Base-by-base conservation (phyloP, 2,329 filamentous ascomycete genomes). In the Sporothrix humicola region DNA sequence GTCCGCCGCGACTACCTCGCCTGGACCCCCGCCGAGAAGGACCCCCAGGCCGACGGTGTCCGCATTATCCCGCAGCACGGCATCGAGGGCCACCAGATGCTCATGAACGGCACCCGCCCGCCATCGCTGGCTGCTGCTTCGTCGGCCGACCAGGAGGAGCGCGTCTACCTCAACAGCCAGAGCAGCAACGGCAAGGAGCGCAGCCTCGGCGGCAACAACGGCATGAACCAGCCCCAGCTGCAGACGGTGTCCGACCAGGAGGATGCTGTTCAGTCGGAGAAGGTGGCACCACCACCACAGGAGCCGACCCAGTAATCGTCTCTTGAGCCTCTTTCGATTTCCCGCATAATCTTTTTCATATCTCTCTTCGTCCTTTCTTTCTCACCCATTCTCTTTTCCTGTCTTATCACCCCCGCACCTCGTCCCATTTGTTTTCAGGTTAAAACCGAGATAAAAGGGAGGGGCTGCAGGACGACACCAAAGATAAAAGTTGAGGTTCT, bases 1-100 rank as follows among this genome's bases (percentile, higher is more conserved):
- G 92, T 95, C 74, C 91, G 93, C 80, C 90, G 93, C 79, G 93
- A 96, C 83, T 96, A 95, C 86, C 89, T 96, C 54, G 93, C 93
- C 74, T 96, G 93, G 93, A 95, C 92, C 44, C 93, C 93, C 0
- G 90, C 91, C 48, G 91, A 91, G 79, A 86, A 85, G 75, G 89
- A 92, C 77, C 91, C 89, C 37, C 85, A 87, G 69, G 82, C 86
- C 73, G 84, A 87, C 75, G 88, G 90, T 75, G 85, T 88, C 78
- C 83, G 86, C 46, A 81, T 87, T 73, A 84, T 91, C 71, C 91
- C 92, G 17, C 89, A 92, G 79, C 91, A 94, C 81, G 92, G 92
- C 74, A 93, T 93, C 77, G 85, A 86, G 74, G 88, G 91, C 80
- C 92, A 94, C 81, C 88, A 88, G 79, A 85, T 90, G 78, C 88